A percentile compares a stretch with the other conserved stretches of the same genome.
Evolutionary conservation across 1,284 basidiomycete genomes (phyloP).

Genomic region (Papiliotrema fonsecae): DNA sequence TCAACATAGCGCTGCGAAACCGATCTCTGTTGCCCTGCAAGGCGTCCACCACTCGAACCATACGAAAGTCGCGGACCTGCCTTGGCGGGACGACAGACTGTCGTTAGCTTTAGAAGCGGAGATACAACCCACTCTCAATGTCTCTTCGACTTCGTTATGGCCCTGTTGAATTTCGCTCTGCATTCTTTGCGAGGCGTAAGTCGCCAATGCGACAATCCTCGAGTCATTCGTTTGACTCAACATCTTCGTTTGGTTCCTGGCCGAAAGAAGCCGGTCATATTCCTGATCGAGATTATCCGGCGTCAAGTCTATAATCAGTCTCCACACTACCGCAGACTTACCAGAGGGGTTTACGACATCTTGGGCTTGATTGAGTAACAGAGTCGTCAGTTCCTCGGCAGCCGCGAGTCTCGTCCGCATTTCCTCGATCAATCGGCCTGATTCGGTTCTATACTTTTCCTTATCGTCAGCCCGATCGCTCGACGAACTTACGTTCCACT

Average conservation of each 20-base stretch:
- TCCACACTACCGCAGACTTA: no score
- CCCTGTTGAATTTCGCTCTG: constrained; percentile 55
- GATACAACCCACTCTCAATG: constrained; percentile 57
- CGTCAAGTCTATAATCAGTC: constrained; percentile 10
- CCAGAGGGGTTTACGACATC: no score
- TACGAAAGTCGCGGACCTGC: constrained; percentile 72
- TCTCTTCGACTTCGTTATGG: constrained; percentile 61
- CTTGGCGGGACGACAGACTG: constrained; percentile 70
- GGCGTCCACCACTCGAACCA: constrained; percentile 70
- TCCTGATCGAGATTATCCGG: constrained; percentile 28
- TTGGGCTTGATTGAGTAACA: constrained; percentile 20
- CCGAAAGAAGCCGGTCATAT: constrained; percentile 36
- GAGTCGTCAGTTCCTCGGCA: constrained; percentile 24
- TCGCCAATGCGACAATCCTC: constrained; percentile 63
- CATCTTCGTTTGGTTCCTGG: constrained; percentile 40
- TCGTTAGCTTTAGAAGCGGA: constrained; percentile 1
- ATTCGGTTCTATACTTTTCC: constrained; percentile 38
- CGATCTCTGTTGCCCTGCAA: constrained; percentile 53
- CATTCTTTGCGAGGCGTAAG: constrained; percentile 55
- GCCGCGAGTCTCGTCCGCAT: constrained; percentile 28
- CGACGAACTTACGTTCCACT: constrained; percentile 62
- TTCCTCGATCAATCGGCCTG: constrained; percentile 26
- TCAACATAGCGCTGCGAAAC: constrained; percentile 64
- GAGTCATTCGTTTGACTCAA: constrained; percentile 45
- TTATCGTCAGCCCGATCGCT: constrained; percentile 6